Evolutionary conservation across 2,329 filamentous ascomycete genomes (phyloP), one percentile per base, ranked within the genome.

Genomic region (Xylariaceae sp.): DNA sequence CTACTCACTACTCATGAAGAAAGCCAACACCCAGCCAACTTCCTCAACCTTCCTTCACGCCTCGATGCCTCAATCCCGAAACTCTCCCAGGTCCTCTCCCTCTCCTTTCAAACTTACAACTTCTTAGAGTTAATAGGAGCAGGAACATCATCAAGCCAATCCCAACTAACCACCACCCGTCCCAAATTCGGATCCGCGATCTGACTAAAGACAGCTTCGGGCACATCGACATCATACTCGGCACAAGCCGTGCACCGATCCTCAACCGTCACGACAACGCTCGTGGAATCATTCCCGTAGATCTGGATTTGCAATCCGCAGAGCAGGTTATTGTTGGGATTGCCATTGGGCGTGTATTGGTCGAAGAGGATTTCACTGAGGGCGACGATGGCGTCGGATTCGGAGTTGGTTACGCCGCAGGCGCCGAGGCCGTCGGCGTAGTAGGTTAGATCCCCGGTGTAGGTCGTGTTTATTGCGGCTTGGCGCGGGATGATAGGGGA

Each of bases 401-500:
- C 49, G 12, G 20, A 19, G 49, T 37, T 54, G 35, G 21, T 34
- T 20, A 52, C 42, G 29, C 52, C 52, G 40, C 52, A 54, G 39
- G 52, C 52, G 6, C 52, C 52, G 22, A 54, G 49, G 3, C 52
- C 49, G 1, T 49, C 47, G 5, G 52, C 6, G 47, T 52, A 52
- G 47, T 44, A 52, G 2, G 52, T 52, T 34, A 54, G 46, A 39
- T 54, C 49, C 34, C 51, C 51, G 37, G 14, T 48, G 36, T 33
- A 36, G 37, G 22, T 22, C 23, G 33, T 17, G 25, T n/a, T n/a
- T n/a, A n/a, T n/a, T n/a, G 27, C 43, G 32, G 10, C 23, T 22
- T 40, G 43, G 37, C 17, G 37, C 14, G 29, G 69, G 54, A 74
- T 73, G 67, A 71, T 74, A 1, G 70, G 73, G 32, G 56, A 75